These are phyloP conservation scores for Penicillium atrosanguineum DNA, from an alignment of 495 filamentous ascomycete genomes.

Conservation along the genomic window DNA sequence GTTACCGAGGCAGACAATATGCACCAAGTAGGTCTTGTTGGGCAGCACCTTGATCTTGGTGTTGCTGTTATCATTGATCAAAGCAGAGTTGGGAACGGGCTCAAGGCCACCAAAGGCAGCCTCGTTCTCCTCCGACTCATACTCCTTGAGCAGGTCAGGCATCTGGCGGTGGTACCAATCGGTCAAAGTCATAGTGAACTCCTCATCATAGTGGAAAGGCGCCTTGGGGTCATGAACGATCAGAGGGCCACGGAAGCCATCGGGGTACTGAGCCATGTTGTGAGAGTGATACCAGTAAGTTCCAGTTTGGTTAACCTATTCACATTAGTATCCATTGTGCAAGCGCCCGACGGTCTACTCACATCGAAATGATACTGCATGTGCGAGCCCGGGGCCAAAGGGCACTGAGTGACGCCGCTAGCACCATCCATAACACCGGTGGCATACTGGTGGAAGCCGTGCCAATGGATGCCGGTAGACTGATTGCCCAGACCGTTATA, in stretches of 20 bases:
- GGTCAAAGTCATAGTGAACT: slow-evolving; percentile 59
- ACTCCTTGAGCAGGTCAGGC: slow-evolving; percentile 52
- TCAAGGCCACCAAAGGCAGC: slow-evolving; percentile 47
- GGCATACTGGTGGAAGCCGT: slow-evolving; percentile 62
- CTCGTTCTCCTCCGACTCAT: slow-evolving; percentile 52
- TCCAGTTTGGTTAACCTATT: slow-evolving; percentile 64
- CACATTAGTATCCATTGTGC: slow-evolving; percentile 16
- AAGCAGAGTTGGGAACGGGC: slow-evolving; percentile 61
- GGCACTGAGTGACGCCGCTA: slow-evolving; percentile 63
- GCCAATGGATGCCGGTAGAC: slow-evolving; percentile 68
- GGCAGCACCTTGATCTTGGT: slow-evolving; percentile 42
- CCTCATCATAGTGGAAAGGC: slow-evolving; percentile 68
- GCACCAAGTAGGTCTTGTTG: slow-evolving; percentile 61
- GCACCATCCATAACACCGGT: slow-evolving; percentile 64
- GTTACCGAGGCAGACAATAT: slow-evolving; percentile 65
- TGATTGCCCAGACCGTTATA: slow-evolving; percentile 74
- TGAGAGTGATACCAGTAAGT: slow-evolving; percentile 90
- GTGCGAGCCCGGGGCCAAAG: slow-evolving; percentile 56
- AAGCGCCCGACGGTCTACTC: slow-evolving; percentile 33
- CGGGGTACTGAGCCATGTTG: slow-evolving; percentile 69
- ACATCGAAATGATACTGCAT: slow-evolving; percentile 74
- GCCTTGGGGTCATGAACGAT: slow-evolving; percentile 68
- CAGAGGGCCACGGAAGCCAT: slow-evolving; percentile 71
- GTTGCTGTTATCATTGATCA: slow-evolving; percentile 64
- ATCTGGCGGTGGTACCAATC: slow-evolving; percentile 68